phyloP scores from a whole-genome alignment of 1,284 basidiomycete genomes.

The Ceratobasidium papillatum region DNA sequence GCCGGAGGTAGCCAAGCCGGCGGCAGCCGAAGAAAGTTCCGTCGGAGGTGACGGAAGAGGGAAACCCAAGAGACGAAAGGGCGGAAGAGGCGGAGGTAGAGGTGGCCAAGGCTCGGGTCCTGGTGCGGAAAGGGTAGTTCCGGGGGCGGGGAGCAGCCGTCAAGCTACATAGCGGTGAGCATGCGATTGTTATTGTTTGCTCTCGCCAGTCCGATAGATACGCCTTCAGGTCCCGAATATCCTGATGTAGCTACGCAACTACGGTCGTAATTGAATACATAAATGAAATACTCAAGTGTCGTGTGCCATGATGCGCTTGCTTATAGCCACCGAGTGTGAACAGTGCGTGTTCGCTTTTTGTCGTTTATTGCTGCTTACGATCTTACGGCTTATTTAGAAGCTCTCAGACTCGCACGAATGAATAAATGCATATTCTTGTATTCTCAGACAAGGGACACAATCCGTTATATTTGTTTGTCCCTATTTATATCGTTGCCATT shows the following conservation, averaged over 20 bases:
- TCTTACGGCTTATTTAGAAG: too few species aligned
- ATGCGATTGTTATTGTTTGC: neutral
- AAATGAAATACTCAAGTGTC: neutral
- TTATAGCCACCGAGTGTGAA: too few species aligned
- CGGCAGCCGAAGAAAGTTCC: neutral
- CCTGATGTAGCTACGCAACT: neutral
- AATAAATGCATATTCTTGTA: too few species aligned
- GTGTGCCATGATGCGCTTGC: too few species aligned
- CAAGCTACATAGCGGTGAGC: neutral
- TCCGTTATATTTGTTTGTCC: neutral
- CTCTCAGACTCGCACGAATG: too few species aligned
- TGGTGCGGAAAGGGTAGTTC: neutral
- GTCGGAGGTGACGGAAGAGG: neutral
- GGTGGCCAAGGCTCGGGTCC: neutral
- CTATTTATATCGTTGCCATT: conserved; percentile 8
- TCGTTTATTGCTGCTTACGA: too few species aligned
- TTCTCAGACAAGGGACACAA: too few species aligned
- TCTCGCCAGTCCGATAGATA: neutral
- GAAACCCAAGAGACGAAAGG: neutral
- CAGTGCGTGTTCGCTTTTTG: too few species aligned
- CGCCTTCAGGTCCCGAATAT: neutral
- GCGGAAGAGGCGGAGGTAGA: neutral
- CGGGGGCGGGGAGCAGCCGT: neutral
- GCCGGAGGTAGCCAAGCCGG: neutral
- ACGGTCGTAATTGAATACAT: neutral